Evolutionary conservation across 1,139 yeast genomes (phyloP), one percentile per base, ranked within the genome.

Genomic region (Geotrichum carabidarum): DNA sequence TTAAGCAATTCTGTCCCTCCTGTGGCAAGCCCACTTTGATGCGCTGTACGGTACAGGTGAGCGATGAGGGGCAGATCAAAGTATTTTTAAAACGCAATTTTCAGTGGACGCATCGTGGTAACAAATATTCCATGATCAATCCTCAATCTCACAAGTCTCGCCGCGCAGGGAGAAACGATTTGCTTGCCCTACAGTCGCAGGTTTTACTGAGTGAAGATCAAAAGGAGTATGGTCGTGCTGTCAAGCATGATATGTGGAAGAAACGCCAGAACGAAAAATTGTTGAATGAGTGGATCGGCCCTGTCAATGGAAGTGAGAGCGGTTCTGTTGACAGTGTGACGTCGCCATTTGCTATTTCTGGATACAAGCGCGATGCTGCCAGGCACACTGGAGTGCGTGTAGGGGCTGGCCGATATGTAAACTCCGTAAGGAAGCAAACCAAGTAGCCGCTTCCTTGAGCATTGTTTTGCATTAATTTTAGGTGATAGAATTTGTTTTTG

Each of bases 51-150:
- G 96, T 91, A 0, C 83, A 95, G 11, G 82, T 93, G 27, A 87
- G 87, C 63, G 76, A 74, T 36, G 83, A 94, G 1, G 99, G 99
- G 48, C 82, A 80, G 61, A 74, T 93, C 46, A 84, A 86, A 9
- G 96, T 97, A n/a, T 96, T 90, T 69, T 76, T 94, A 64, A 91
- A 91, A 74, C 78, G 83, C 58, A 90, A 90, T 70, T 90, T 93
- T 76, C 93, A 88, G 71, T 94, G 99, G 99, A 84, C 84, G 63
- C 87, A 80, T 59, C 79, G 95, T 63, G 99, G 99, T 52, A 86
- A 88, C 64, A 78, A 79, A 57, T 93, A 79, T 72, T 80, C 94
- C 2, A 66, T 93, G 50, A 86, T 89, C 18, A 69, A 63, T 32
- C 78, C 78, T 1, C 77, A 74, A 60, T 64, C 72, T 56, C 65